These are phyloP conservation scores for Eucalyptus curtisii DNA, from an alignment of 345 rosid species.

Conservation along the genomic window DNA sequence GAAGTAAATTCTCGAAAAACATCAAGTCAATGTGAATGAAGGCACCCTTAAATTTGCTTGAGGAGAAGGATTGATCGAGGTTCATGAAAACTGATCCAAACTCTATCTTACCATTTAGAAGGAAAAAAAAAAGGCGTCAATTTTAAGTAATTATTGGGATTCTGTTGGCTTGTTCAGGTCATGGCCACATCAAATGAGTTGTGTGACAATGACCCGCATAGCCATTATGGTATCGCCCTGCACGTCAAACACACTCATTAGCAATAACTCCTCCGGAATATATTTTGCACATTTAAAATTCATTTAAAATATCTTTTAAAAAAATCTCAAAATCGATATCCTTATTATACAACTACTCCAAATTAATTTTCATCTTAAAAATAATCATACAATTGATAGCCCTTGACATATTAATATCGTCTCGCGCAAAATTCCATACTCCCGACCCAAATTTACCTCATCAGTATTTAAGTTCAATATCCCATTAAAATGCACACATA, in stretches of 20 bases:
- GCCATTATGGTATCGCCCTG: neutral
- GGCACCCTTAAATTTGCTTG: rapidly evolving
- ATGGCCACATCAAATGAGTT: neutral
- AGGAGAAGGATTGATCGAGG: rapidly evolving
- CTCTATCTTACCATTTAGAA: too few species aligned
- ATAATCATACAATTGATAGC: rapidly evolving
- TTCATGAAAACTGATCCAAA: rapidly evolving
- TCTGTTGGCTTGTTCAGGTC: neutral
- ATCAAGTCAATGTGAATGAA: rapidly evolving
- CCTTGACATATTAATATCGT: too few species aligned
- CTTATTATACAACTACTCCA: rapidly evolving
- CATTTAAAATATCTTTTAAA: neutral
- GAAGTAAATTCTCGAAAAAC: neutral
- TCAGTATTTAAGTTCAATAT: rapidly evolving
- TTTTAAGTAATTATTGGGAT: neutral
- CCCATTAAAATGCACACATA: neutral
- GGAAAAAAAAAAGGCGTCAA: neutral
- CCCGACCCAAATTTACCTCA: rapidly evolving
- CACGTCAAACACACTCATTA: neutral
- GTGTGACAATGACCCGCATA: neutral
- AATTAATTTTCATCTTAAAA: neutral
- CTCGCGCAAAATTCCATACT: rapidly evolving
- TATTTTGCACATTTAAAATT: neutral
- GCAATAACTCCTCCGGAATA: neutral
- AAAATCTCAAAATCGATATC: neutral